Base-by-base conservation (phyloP, 768 basidiomycete species). In the Suillus occidentalis region DNA sequence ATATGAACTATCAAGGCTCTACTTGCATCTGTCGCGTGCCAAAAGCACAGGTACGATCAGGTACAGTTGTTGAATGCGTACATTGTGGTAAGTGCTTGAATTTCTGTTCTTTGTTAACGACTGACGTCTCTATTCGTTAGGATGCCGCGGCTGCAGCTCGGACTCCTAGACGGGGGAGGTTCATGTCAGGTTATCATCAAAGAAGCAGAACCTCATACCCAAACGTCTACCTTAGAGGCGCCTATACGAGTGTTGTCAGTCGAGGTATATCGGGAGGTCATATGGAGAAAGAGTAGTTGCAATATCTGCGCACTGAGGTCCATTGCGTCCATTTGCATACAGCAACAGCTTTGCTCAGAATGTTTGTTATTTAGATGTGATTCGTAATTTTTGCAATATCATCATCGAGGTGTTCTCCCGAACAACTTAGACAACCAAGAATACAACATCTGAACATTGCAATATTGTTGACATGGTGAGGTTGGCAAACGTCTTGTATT, bases 1-100 rank as follows among this genome's bases (percentile, higher is more conserved):
- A 98, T 77, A 98, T 98, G 97, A 99, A 98, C 79, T 98, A 98
- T 73, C 92, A 95, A 81, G 97, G 97, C 13, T 97, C 95, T 25
- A 97, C 97, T 39, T 99, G 97, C 77, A 91, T 99, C 56, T 99
- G 97, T 77, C 86, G 97, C 67, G 96, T 99, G 59, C 97, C 97
- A 5, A 99, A 98, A 76, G 90, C 93, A 6, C 91, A 95, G 72
- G 85, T 99, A 31, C 91, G 94, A 63, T 81, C 85, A 60, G 97
- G 95, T 7, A 95, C 93, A 4, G 82, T 98, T 39, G 96, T 99
- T 2, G 95, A 99, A 76, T 99, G 97, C 78, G 91, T 94, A 56
- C 95, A 98, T 74, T 98, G 97, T 77, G 97, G 97, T 96, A 71
- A 66, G 94, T 86, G 37, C 12, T 9, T 28, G 50, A 34, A 20